Conservation (phyloP, 768 basidiomycete genomes). For the Mycena venus region DNA sequence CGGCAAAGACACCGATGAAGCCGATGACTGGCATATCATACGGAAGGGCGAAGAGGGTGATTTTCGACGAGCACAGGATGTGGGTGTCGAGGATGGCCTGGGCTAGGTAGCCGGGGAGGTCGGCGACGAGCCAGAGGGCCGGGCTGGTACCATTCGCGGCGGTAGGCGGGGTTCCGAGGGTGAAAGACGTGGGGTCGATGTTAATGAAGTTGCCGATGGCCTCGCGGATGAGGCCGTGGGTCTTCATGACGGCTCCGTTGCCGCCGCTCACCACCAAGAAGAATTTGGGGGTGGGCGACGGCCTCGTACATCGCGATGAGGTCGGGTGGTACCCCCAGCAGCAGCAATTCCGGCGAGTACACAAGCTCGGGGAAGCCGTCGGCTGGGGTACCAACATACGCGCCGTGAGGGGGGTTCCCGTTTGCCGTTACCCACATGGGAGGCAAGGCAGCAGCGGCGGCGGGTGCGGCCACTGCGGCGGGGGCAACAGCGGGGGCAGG, state of each 20-base stretch:
- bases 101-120: neutral
- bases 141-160: neutral
- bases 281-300: neutral
- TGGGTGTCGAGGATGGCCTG: neutral
- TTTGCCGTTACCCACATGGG: neutral
- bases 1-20: neutral
- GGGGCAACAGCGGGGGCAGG: no score
- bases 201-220: neutral
- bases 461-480: no score
- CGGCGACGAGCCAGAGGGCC: neutral
- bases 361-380: neutral
- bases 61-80: neutral
- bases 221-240: neutral
- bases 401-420: neutral
- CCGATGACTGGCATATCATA: no score
- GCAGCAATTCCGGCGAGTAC: neutral
- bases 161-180: neutral
- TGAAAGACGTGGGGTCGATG: neutral
- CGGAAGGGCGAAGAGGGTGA: no score
- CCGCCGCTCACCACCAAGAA: neutral
- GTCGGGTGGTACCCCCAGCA: neutral
- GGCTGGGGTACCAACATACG: neutral
- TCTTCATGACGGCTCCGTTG: neutral
- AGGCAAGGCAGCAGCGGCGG: no score
- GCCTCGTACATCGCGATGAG: neutral